phyloP scores from a whole-genome alignment of 345 rosid species.

The Chamaenerion angustifolium region DNA sequence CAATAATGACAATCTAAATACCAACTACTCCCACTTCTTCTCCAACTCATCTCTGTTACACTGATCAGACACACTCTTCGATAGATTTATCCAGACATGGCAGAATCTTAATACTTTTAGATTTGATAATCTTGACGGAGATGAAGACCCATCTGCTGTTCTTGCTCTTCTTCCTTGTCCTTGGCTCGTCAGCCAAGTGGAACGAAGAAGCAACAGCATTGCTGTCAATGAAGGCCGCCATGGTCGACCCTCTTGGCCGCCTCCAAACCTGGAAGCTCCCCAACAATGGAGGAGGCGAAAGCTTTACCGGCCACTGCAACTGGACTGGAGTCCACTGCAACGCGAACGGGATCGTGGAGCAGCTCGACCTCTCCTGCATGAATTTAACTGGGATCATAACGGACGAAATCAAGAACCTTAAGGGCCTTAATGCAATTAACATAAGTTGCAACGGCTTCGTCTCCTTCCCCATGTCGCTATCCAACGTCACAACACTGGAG shows the following conservation, averaged over 20 bases:
- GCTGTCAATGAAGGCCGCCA: constrained; percentile 39
- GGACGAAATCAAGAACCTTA: constrained; percentile 36
- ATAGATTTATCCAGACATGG: not conserved
- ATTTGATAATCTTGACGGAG: constrained; percentile 9
- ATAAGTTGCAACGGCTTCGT: constrained; percentile 59
- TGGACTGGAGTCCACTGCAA: constrained; percentile 85
- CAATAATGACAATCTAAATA: not conserved
- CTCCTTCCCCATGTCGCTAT: constrained; percentile 27
- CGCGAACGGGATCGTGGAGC: constrained; percentile 47
- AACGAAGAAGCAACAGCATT: constrained; percentile 38
- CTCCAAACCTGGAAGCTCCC: constrained; percentile 60
- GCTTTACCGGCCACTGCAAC: constrained; percentile 34
- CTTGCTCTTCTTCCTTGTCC: constrained; percentile 28
- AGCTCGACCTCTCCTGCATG: constrained; percentile 62
- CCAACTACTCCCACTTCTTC: too few relatives aligned
- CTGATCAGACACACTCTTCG: not conserved
- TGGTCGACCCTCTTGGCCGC: constrained; percentile 44
- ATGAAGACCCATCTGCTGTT: constrained; percentile 16
- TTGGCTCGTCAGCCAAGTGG: constrained; percentile 15
- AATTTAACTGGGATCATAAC: constrained; percentile 66
- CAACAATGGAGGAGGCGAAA: constrained; percentile 9
- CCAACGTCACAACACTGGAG: constrained; percentile 36
- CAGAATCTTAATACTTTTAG: constrained; percentile 7
- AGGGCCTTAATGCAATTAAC: constrained; percentile 48
- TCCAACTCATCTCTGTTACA: not conserved